A percentile compares a stretch with the other conserved stretches of the same genome.
These are phyloP conservation scores for Lasiosphaeriaceae sp. DNA, from an alignment of 495 filamentous ascomycete genomes.

Conservation along the genomic window DNA sequence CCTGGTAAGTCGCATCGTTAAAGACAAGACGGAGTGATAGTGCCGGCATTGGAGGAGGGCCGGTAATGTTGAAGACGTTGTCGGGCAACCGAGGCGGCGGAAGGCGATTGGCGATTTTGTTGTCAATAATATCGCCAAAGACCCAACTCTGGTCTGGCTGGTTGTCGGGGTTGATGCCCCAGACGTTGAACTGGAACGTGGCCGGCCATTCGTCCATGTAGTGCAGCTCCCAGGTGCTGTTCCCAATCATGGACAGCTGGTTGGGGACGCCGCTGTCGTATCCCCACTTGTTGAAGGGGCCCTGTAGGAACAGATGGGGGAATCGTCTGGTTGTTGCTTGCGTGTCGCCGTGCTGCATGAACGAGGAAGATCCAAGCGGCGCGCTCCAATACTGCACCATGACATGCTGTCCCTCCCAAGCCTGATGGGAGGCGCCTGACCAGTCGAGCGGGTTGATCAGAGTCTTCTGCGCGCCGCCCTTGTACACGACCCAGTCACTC, in stretches of 20 bases:
- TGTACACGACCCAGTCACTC: slow-evolving; percentile 57
- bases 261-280: slow-evolving; percentile 60
- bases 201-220: slow-evolving; percentile 63
- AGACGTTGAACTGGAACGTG: slow-evolving; percentile 54
- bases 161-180: slow-evolving; percentile 52
- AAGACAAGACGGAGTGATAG: slow-evolving; percentile 53
- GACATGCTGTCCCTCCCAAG: slow-evolving; percentile 63
- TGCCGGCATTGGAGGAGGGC: slow-evolving; percentile 50
- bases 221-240: slow-evolving; percentile 55
- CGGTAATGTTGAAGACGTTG: slow-evolving; percentile 55
- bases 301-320: slow-evolving; percentile 62
- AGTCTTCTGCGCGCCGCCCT: slow-evolving; percentile 37
- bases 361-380: slow-evolving; percentile 55
- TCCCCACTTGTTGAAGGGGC: slow-evolving; percentile 61
- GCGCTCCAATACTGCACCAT: slow-evolving; percentile 64
- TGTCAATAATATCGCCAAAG: slow-evolving; percentile 57
- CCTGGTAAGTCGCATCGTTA: slow-evolving; percentile 49
- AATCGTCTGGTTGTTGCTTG: slow-evolving; percentile 48
- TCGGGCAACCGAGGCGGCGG: slow-evolving; percentile 52
- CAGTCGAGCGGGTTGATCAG: slow-evolving; percentile 49
- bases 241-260: slow-evolving; percentile 33
- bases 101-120: slow-evolving; percentile 57
- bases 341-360: slow-evolving; percentile 56
- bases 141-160: slow-evolving; percentile 56
- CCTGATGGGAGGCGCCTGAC: slow-evolving; percentile 57